Conservation (phyloP, 805 yeast genomes). For the Ogataea degrootiae region DNA sequence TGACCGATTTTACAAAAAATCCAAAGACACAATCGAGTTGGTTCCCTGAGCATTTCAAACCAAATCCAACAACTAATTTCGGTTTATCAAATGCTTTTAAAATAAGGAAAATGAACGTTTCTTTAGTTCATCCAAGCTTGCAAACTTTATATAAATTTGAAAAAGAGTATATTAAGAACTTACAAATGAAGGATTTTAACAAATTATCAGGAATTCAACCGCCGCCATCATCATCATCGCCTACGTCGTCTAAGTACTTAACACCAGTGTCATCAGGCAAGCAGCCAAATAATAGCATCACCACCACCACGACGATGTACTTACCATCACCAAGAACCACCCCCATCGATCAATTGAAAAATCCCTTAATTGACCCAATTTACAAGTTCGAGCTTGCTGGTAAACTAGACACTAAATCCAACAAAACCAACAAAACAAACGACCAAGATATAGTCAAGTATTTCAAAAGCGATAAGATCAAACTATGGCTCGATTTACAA, state of each 20-base stretch:
- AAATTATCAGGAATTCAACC: conserved; percentile 15
- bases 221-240: no score
- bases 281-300: conserved; percentile 1
- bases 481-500: conserved; percentile 27
- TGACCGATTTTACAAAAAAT: conserved; percentile 23
- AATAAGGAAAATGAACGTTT: conserved; percentile 14
- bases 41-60: conserved; percentile 34
- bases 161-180: conserved; percentile 14
- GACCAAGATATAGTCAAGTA: conserved; percentile 3
- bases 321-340: conserved; percentile 24
- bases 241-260: no score
- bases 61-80: conserved; percentile 24
- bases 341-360: conserved; percentile 18
- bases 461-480: conserved; percentile 20
- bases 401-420: neutral
- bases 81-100: conserved; percentile 17
- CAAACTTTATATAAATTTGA: conserved; percentile 20
- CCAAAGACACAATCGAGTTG: conserved; percentile 25
- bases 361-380: conserved; percentile 21
- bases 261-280: neutral
- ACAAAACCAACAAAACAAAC: conserved; percentile 15
- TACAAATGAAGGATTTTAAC: conserved; percentile 21
- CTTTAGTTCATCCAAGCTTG: conserved; percentile 20
- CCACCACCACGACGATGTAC: neutral
- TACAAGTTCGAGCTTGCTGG: conserved; percentile 23